Percentiles rank a stretch among this genome's conserved stretches.
These are phyloP conservation scores for Hypoxylon sp. DNA, from an alignment of 2,329 filamentous ascomycete genomes.

Conservation along the genomic window DNA sequence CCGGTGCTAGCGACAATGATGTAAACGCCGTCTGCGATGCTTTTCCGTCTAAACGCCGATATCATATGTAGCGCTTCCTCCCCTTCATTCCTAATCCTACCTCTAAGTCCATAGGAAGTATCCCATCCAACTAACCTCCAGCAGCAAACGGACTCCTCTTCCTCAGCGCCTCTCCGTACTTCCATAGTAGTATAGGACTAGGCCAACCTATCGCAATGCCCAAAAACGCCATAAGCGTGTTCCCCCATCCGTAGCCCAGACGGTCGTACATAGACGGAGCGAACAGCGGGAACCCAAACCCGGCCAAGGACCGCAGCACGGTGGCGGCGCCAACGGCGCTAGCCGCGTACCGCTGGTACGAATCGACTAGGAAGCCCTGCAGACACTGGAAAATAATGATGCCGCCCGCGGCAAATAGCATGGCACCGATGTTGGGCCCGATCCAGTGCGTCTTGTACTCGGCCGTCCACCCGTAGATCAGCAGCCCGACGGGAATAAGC, in stretches of 20 bases:
- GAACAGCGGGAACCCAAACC: slow-evolving; percentile 66
- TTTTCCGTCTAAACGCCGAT: too few relatives aligned
- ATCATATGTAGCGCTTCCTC: too few relatives aligned
- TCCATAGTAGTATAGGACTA: slow-evolving; percentile 61
- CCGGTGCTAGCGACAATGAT: neutral
- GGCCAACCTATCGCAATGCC: slow-evolving; percentile 65
- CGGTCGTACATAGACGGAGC: slow-evolving; percentile 60
- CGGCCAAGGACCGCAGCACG: slow-evolving; percentile 62
- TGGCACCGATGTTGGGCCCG: slow-evolving; percentile 60
- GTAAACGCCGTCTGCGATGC: too few relatives aligned
- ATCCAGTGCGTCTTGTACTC: slow-evolving; percentile 61
- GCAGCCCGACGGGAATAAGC: slow-evolving; percentile 59
- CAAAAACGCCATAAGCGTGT: slow-evolving; percentile 62
- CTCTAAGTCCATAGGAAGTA: neutral
- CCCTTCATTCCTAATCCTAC: neutral
- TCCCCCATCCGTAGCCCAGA: slow-evolving; percentile 63
- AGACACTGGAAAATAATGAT: slow-evolving; percentile 61
- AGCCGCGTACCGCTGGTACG: slow-evolving; percentile 61
- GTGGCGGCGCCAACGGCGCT: slow-evolving; percentile 61
- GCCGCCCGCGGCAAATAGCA: slow-evolving; percentile 55
- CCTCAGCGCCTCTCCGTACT: slow-evolving; percentile 55
- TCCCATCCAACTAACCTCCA: slow-evolving; percentile 36
- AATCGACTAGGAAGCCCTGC: slow-evolving; percentile 62
- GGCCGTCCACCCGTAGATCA: slow-evolving; percentile 63
- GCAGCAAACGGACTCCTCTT: slow-evolving; percentile 54